Evolutionary conservation across 768 basidiomycete genomes (phyloP).

Genomic region (Calocybe indica): DNA sequence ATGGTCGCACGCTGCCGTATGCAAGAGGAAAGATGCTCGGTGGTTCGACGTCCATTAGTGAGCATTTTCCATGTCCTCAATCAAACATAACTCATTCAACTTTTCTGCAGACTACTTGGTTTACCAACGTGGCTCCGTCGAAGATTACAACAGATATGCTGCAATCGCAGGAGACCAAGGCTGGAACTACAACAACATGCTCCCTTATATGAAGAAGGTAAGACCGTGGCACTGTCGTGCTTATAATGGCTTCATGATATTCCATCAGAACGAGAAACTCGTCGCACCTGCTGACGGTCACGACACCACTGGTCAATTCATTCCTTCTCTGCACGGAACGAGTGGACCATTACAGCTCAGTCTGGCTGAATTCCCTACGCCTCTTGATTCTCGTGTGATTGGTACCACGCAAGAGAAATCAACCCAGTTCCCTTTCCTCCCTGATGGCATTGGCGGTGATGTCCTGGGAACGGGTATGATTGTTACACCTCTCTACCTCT

Average conservation of each 20-base stretch:
- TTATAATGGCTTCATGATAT: neutral
- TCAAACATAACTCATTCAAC: neutral
- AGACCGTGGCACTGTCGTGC: neutral
- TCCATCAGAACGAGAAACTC: conserved; percentile 10
- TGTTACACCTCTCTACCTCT: neutral
- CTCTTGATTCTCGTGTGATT: conserved; percentile 9
- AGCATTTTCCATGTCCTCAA: neutral
- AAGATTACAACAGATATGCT: conserved; percentile 15
- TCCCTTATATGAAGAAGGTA: conserved; percentile 11
- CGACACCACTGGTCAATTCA: conserved; percentile 9
- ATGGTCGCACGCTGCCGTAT: conserved; percentile 3
- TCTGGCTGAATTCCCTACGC: conserved; percentile 6
- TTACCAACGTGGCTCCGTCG: conserved; percentile 15
- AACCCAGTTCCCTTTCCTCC: conserved; percentile 23
- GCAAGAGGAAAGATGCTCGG: conserved; percentile 6
- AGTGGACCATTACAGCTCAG: conserved; percentile 6
- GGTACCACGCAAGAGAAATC: conserved; percentile 14
- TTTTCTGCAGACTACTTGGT: conserved; percentile 14
- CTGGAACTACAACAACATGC: conserved; percentile 18
- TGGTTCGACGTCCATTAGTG: conserved; percentile 7
- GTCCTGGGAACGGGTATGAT: conserved; percentile 6
- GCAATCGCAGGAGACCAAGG: conserved; percentile 11
- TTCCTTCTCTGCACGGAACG: conserved; percentile 7
- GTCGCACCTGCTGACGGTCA: conserved; percentile 9
- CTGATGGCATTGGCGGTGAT: conserved; percentile 25